Percentiles rank a stretch among this genome's conserved stretches.
Conservation (phyloP, 2,329 filamentous ascomycete species). For the Phialophora chinensis region DNA sequence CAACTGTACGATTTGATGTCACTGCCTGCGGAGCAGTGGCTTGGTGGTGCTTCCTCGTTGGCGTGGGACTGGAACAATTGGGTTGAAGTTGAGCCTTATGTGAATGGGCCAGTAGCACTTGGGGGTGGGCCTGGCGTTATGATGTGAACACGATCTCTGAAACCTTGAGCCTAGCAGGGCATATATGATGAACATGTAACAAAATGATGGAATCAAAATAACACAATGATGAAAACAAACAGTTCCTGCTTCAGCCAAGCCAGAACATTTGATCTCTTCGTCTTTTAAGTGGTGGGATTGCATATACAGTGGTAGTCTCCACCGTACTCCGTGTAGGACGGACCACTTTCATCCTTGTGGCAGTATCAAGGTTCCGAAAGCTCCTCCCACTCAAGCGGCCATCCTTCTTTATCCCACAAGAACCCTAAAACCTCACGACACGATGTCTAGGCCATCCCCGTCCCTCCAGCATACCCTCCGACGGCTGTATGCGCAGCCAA, state of each 20-base stretch:
- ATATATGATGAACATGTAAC: background rate
- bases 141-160: constrained; percentile 4
- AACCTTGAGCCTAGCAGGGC: background rate
- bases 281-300: background rate
- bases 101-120: background rate
- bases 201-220: constrained; percentile 1
- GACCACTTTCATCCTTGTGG: background rate
- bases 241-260: background rate
- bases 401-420: background rate
- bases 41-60: constrained; percentile 15
- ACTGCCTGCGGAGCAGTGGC: constrained; percentile 25
- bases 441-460: constrained; percentile 20
- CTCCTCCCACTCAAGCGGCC: background rate
- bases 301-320: background rate
- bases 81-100: constrained; percentile 6
- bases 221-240: background rate
- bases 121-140: constrained; percentile 6
- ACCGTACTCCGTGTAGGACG: background rate
- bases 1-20: constrained; percentile 18
- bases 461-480: constrained; percentile 19
- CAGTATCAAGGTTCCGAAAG: background rate
- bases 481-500: constrained; percentile 17
- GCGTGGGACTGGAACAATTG: constrained; percentile 24
- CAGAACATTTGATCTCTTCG: background rate
- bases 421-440: background rate